Base-by-base conservation (phyloP, 805 yeast genomes). In the Lipomyces orientalis region DNA sequence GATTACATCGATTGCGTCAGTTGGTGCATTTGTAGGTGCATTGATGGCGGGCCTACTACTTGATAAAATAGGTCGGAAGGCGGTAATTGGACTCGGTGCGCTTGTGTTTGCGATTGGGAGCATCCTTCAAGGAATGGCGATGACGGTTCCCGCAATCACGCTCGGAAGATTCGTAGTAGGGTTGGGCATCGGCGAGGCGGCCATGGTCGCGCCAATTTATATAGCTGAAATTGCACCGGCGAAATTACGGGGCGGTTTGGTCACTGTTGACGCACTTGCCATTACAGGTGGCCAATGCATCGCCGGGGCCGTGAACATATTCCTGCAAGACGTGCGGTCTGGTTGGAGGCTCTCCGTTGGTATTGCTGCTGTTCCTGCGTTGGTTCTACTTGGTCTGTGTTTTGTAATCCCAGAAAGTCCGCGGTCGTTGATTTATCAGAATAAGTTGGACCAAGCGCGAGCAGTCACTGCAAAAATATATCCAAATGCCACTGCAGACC, bases 271-370 rank as follows among this genome's bases (percentile, higher is more conserved):
- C 31, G 73, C 70, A 43, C 61, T 73, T 54, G 73, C 74, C 33
- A 69, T 77, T 61, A 75, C 76, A 39, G 65, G 76, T 46, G 79
- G 79, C 43, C 43, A 37, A 16, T 37, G 43, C 43, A 12, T 37
- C 5, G 43, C 43, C 6, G 43, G 43, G 43, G 43, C 43, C 16
- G 33, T 54, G 10, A 33, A 54, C 8, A 25, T 54, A 9, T n/a
- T 29, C 7, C 12, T 25, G 19, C 37, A 92, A 66, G 92, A 93
- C 78, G 91, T 93, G 43, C 43, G 14, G 43, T 37, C 43, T 74
- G 98, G 98, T 62, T 93, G 98, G 98, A 86, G 97, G 79, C 86
- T 91, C 58, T 83, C 91, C 35, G 97, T 94, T 49, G 98, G 97
- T 6, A 79, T 94, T 52, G 90, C 97, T 58, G 85, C 94, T 82